Conservation (phyloP, 2,329 filamentous ascomycete species). For the Neopestalotiopsis sp. region DNA sequence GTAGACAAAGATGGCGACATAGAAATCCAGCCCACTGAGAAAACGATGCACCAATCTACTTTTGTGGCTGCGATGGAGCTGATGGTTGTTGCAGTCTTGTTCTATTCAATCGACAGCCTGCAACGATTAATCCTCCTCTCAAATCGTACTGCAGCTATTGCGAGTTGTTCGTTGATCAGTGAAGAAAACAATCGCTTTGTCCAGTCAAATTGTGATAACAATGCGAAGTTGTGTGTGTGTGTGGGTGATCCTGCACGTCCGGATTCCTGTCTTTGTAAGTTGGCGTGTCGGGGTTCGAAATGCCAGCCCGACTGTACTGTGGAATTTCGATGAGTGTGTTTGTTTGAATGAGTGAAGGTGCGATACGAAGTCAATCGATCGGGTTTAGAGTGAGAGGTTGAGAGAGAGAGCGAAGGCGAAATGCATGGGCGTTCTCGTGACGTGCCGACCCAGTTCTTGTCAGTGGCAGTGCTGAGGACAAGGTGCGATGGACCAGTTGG, state of each 20-base stretch:
- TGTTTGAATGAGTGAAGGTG: constrained; percentile 13
- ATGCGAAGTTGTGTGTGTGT: neutral
- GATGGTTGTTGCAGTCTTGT: neutral
- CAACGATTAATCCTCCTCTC: neutral
- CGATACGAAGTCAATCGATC: constrained; percentile 21
- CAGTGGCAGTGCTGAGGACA: neutral
- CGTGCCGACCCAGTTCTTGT: constrained; percentile 10
- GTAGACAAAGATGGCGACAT: neutral
- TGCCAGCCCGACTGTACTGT: constrained; percentile 7
- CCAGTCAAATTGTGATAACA: neutral
- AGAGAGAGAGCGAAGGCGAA: neutral
- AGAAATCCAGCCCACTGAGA: neutral
- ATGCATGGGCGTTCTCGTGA: constrained; percentile 11
- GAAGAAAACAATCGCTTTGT: neutral
- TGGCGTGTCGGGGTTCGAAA: neutral
- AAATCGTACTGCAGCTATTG: neutral
- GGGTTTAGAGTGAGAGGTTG: neutral
- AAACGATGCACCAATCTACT: neutral
- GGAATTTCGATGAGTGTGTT: neutral
- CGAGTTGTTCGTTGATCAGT: neutral
- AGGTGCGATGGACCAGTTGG: neutral
- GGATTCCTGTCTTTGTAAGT: neutral
- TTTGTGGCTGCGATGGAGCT: neutral
- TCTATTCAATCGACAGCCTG: neutral
- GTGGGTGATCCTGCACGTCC: constrained; percentile 17